phyloP scores from a whole-genome alignment of 306 rosid genomes.

The Mucuna pruriens region DNA sequence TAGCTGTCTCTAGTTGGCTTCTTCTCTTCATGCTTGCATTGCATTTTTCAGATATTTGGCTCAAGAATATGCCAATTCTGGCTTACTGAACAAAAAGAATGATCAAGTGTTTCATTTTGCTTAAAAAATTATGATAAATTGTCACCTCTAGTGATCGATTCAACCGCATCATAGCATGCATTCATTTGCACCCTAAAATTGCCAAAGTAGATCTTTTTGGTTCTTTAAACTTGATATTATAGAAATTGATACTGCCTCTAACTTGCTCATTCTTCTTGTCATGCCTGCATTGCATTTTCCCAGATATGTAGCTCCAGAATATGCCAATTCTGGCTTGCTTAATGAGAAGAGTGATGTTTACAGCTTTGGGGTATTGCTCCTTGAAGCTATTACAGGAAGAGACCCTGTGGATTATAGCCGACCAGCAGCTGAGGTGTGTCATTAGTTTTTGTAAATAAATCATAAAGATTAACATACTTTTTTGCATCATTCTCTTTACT shows the following conservation, averaged over 20 bases:
- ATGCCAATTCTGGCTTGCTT: slow-evolving; percentile 88
- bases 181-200: not conserved
- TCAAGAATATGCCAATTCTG: slow-evolving; percentile 71
- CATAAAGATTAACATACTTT: not conserved
- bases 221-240: not conserved
- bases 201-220: not conserved
- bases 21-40: slow-evolving; percentile 21
- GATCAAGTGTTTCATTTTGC: not conserved
- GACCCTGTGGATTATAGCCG: slow-evolving; percentile 84
- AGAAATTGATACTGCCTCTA: slow-evolving; percentile 8
- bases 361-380: slow-evolving; percentile 76
- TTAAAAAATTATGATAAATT: not conserved
- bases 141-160: not conserved
- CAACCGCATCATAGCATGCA: not conserved
- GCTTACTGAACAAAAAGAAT: slow-evolving; percentile 57
- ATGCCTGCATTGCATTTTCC: slow-evolving; percentile 14
- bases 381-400: slow-evolving; percentile 86
- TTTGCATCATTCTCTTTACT: not conserved
- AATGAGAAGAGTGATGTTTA: slow-evolving; percentile 88
- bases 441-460: slow-evolving; percentile 9
- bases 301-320: slow-evolving; percentile 94
- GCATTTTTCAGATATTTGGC: slow-evolving; percentile 53
- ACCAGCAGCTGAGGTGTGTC: slow-evolving; percentile 68
- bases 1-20: not conserved
- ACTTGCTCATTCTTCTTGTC: slow-evolving; percentile 10